Conservation (phyloP, 805 yeast genomes). For the Zygotorulaspora sp. region DNA sequence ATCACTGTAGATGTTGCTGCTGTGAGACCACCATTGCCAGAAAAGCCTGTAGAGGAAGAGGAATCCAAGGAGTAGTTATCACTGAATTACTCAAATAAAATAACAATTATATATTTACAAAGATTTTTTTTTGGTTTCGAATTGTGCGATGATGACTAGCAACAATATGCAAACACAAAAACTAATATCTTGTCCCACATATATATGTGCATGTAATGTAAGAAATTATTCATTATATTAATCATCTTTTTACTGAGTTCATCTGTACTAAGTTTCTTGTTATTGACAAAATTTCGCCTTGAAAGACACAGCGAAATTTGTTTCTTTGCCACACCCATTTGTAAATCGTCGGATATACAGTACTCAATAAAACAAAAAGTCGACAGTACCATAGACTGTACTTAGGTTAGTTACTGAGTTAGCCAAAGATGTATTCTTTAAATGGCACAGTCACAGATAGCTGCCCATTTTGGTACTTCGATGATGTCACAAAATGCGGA, state of each 20-base stretch:
- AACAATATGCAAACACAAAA: no score
- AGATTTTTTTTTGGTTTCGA: not conserved
- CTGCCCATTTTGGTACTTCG: conserved; percentile 48
- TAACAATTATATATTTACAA: not conserved
- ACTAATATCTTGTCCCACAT: no score
- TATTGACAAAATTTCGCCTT: no score
- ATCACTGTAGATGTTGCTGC: conserved; percentile 70
- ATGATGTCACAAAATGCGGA: conserved; percentile 55
- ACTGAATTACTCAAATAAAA: no score
- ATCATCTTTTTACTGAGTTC: no score
- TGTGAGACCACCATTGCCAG: conserved; percentile 32
- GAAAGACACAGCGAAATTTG: no score
- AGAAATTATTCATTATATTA: not conserved
- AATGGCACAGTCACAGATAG: conserved; percentile 4
- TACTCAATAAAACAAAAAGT: no score
- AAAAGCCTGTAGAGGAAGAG: conserved; percentile 19
- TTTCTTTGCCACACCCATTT: no score
- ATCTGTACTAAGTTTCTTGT: no score
- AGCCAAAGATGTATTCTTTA: conserved; percentile 5
- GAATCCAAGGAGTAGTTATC: no score
- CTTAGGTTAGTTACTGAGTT: not conserved
- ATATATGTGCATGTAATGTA: conserved; percentile 2
- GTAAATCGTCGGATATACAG: no score
- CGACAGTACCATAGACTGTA: not conserved
- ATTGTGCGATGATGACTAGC: no score